A percentile compares a stretch with the other conserved stretches of the same genome.
phyloP scores from a whole-genome alignment of 73 alveolate species.

The Symbiodinium natans region DNA sequence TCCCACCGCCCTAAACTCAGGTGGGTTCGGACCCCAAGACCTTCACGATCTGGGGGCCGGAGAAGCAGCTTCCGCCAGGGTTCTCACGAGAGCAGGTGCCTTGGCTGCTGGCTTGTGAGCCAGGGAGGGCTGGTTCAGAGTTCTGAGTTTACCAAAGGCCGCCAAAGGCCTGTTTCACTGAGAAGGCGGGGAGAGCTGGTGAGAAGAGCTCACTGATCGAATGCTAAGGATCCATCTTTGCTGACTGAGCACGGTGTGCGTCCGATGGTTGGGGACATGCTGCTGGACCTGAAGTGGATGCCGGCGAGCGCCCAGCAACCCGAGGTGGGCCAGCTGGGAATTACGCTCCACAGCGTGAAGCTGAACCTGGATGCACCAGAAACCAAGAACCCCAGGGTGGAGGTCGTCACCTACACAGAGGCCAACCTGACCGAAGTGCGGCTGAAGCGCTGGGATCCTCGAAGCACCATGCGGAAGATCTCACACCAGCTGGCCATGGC shows the following conservation, averaged over 20 bases:
- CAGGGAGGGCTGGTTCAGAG: no score
- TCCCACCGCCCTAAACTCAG: background rate
- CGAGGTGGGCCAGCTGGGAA: constrained; percentile 79
- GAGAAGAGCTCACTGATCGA: no score
- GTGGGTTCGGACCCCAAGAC: constrained; percentile 41
- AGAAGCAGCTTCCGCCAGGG: constrained; percentile 91
- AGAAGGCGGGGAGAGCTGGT: no score
- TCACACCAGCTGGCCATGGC: constrained; percentile 88
- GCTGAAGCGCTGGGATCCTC: constrained; percentile 77
- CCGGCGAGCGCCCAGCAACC: constrained; percentile 43
- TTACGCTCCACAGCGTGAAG: constrained; percentile 34
- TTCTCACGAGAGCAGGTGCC: constrained; percentile 46
- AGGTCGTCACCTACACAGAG: constrained; percentile 18
- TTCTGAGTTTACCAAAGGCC: no score
- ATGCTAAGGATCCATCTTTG: constrained; percentile 33
- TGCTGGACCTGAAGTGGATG: constrained; percentile 84
- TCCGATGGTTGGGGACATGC: constrained; percentile 61
- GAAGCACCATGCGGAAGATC: constrained; percentile 85
- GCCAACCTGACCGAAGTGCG: constrained; percentile 10
- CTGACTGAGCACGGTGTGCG: constrained; percentile 80
- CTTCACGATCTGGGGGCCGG: constrained; percentile 87
- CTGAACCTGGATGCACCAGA: constrained; percentile 82
- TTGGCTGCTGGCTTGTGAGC: no score
- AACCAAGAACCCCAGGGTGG: constrained; percentile 86
- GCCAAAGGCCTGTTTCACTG: no score